Conservation (phyloP, 2,329 filamentous ascomycete genomes). For the Elsinoe australis region DNA sequence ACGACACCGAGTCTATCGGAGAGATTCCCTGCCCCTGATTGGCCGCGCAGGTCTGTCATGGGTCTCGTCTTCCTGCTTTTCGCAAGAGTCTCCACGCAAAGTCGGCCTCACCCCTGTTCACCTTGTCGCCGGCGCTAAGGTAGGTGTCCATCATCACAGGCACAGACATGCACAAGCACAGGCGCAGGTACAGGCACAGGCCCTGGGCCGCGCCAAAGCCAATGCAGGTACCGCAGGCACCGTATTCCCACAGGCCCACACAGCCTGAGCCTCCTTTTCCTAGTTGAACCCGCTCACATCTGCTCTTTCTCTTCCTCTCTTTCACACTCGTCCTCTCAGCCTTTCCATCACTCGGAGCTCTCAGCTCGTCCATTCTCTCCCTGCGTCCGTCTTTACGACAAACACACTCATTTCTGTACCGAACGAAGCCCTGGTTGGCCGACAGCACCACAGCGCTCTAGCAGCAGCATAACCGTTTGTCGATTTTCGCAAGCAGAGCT, state of each 20-base stretch:
- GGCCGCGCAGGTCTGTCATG: no score
- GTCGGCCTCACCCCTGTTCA: neutral
- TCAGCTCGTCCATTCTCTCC: conserved; percentile 17
- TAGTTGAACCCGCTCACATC: conserved; percentile 4
- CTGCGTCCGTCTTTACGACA: conserved; percentile 15
- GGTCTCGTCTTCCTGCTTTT: no score
- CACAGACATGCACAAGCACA: conserved; percentile 3
- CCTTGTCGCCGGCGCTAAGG: conserved; percentile 1
- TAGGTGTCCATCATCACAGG: conserved; percentile 7
- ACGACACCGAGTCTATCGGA: neutral
- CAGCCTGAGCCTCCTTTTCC: conserved; percentile 14
- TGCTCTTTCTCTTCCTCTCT: conserved; percentile 4
- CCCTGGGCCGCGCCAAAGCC: no score
- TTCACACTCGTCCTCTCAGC: conserved; percentile 9
- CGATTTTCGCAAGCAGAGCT: neutral
- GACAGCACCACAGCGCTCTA: conserved; percentile 9
- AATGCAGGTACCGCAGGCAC: no score
- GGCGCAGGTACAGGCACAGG: neutral
- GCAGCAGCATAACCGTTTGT: conserved; percentile 14
- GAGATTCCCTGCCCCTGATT: no score
- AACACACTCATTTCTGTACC: conserved; percentile 11
- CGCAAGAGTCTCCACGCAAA: neutral
- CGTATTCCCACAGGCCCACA: no score
- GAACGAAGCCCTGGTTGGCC: conserved; percentile 12
- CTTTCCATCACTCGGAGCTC: conserved; percentile 12